Base-by-base conservation (phyloP, 768 basidiomycete genomes). In the Leccinum arenicola region DNA sequence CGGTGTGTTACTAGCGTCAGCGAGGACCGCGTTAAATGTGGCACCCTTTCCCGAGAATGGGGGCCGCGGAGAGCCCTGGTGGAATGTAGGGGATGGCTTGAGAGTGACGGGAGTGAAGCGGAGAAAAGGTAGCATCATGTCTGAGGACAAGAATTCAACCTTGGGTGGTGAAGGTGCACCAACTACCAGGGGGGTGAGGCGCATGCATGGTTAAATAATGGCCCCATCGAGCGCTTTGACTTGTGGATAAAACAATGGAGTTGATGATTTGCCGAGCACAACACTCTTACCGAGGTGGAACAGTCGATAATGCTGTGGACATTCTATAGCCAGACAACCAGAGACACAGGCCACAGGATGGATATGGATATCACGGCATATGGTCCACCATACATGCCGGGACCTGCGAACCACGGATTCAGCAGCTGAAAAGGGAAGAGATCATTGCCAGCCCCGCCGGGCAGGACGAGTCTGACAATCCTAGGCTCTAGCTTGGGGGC, bases 211-310 rank as follows among this genome's bases (percentile, higher is more conserved):
- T 64, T 66, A 69, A 66, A 71, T 69, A 60, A 19, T 35, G 19
- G 21, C 19, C 51, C 25, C 33, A 19, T 48, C 6, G 47, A 51
- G 36, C 48, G 48, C 43, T 45, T 45, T 27, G 55, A 17, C 19
- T 7, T 61, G 56, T 61, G 62, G 66, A 59, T 55, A 29, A 21
- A 35, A 60, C 65, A 70, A 70, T 68, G 60, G 60, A 21, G 43
- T 45, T 19, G 19, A 17, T 17, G 19, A 25, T 14, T 33, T 55
- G 21, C 50, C 40, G 21, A 45, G 33, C 11, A 38, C 49, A 25
- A 66, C 56, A 31, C 15, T n/a, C 48, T 40, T 5, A 48, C 55
- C 56, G 47, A 50, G 33, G 56, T 51, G 61, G 60, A 15, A 60
- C 57, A 63, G n/a, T 15, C 4, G 54, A 48, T 10, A 43, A 23